phyloP scores from a whole-genome alignment of 495 filamentous ascomycete species.

The Penicillium bovifimosum region DNA sequence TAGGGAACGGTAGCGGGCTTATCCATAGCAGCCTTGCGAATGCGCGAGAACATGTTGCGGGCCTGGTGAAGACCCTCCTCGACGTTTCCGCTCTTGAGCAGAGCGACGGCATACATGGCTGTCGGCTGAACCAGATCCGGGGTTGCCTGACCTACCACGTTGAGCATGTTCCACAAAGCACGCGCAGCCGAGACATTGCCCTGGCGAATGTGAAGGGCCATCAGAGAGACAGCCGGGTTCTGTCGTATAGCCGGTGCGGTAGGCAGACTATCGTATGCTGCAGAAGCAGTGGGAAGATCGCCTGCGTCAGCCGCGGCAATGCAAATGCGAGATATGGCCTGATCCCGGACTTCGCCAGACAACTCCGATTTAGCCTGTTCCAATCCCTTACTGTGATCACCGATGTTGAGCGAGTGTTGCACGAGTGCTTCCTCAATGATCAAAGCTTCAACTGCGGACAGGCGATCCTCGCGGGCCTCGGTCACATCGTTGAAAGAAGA shows the following conservation, averaged over 20 bases:
- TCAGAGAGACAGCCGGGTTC: slow-evolving; percentile 69
- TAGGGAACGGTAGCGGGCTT: slow-evolving; percentile 23
- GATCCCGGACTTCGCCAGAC: slow-evolving; percentile 40
- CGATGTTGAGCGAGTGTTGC: slow-evolving; percentile 57
- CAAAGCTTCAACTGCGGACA: slow-evolving; percentile 57
- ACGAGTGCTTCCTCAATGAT: slow-evolving; percentile 71
- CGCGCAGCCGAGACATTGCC: slow-evolving; percentile 71
- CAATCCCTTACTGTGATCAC: slow-evolving; percentile 62
- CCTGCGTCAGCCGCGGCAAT: slow-evolving; percentile 75
- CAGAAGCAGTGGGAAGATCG: slow-evolving; percentile 60
- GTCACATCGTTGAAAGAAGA: slow-evolving; percentile 53
- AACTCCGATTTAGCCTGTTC: slow-evolving; percentile 53
- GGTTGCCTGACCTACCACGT: slow-evolving; percentile 51
- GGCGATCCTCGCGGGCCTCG: slow-evolving; percentile 44
- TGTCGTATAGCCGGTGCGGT: slow-evolving; percentile 46
- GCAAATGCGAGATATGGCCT: slow-evolving; percentile 55
- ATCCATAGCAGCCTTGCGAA: slow-evolving; percentile 51
- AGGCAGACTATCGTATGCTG: slow-evolving; percentile 57
- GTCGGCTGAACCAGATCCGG: slow-evolving; percentile 75
- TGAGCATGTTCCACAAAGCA: slow-evolving; percentile 69
- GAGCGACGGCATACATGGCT: slow-evolving; percentile 76
- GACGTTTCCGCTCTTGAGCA: slow-evolving; percentile 74
- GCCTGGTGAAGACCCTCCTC: slow-evolving; percentile 69
- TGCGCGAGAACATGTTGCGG: slow-evolving; percentile 75
- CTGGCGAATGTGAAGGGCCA: slow-evolving; percentile 76